Evolutionary conservation across 163 green algal species (phyloP).

Genomic region (Volvox carteri): DNA sequence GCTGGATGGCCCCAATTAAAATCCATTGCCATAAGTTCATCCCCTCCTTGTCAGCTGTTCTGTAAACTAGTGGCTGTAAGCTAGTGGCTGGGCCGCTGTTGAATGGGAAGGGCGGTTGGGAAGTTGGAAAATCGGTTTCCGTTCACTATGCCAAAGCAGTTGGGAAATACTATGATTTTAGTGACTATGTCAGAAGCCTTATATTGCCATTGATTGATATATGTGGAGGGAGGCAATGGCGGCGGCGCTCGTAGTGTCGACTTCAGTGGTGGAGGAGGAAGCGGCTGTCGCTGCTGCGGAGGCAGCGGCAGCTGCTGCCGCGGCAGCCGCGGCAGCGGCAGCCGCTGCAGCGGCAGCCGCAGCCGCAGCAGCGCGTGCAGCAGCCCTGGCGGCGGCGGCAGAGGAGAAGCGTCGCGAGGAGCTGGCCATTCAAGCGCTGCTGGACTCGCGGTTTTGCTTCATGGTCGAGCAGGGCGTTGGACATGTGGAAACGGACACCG

Average conservation of each 20-base stretch:
- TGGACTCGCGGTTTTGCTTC: background rate
- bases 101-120: too few relatives aligned
- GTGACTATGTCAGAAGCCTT: too few relatives aligned
- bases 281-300: background rate
- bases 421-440: background rate
- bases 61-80: too few relatives aligned
- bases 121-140: too few relatives aligned
- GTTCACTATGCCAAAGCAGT: too few relatives aligned
- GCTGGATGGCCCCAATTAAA: too few relatives aligned
- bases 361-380: background rate
- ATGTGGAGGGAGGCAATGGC: too few relatives aligned
- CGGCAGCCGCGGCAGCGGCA: background rate
- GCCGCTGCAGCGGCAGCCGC: background rate
- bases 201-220: too few relatives aligned
- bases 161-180: too few relatives aligned
- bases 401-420: background rate
- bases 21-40: too few relatives aligned
- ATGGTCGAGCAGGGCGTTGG: constrained; percentile 46
- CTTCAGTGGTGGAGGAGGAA: background rate
- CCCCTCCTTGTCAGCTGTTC: too few relatives aligned
- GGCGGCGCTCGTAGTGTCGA: background rate
- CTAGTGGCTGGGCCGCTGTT: too few relatives aligned
- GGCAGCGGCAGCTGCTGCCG: background rate
- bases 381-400: background rate
- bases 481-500: constrained; percentile 45